Base-by-base conservation (phyloP, 2,329 filamentous ascomycete genomes). In the Calonectria pteridis region DNA sequence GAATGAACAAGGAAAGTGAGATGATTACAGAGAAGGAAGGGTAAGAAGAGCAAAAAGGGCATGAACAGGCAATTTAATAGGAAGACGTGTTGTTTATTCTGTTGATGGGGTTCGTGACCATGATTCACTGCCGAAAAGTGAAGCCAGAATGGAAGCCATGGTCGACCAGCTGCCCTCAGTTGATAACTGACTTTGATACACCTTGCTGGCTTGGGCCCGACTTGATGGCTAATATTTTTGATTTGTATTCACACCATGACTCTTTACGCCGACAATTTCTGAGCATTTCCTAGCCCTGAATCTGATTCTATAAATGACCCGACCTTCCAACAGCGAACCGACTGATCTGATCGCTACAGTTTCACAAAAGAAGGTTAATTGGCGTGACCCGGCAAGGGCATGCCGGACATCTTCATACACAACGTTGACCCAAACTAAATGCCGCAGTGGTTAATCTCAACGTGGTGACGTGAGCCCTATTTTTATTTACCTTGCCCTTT, bases 41-140 rank as follows among this genome's bases (percentile, higher is more conserved):
- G 11, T 4, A 20, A 28, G 11, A 16, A 26, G 20, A 20, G 16
- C 14, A 40, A 4, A 28, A 26, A 9, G 13, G 6, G 18, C 6
- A 5, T 28, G 23, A 62, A 62, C 6, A 58, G 20, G 13, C 26
- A 11, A 20, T 20, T 28, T 62, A 18, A 64, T 49, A 29, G 9
- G 26, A 3, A 14, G 49, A 49, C 11, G 5, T 33, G 18, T 23
- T 49, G 20, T 33, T 64, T 43, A 10, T 26, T 64, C 9, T 18
- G 18, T 28, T 33, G 18, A 23, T 64, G 18, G 40, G 11, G 6
- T 31, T 11, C 6, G 18, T 4, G 16, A 49, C 40, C 10, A 31
- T 64, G 59, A 64, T 64, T 64, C 59, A 64, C 40, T 49, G 59
- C n/a, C 6, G 1, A n/a, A n/a, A 43, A n/a, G 37, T 63, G 59